These are phyloP conservation scores for Aschersonia sp. DNA, from an alignment of 2,329 filamentous ascomycete genomes.

Conservation along the genomic window DNA sequence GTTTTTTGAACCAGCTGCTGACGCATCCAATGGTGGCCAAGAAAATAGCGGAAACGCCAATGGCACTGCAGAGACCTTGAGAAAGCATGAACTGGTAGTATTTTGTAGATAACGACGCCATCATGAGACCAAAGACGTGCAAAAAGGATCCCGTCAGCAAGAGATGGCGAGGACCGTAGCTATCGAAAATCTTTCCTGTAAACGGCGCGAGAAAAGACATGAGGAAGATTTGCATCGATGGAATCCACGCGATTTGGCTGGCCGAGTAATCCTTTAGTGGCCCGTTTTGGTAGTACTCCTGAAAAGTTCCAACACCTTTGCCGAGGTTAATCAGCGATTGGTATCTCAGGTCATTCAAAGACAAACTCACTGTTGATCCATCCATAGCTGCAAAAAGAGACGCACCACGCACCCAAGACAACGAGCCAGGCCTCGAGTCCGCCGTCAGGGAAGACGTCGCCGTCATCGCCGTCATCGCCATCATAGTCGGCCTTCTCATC, in stretches of 20 bases:
- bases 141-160: constrained; percentile 36
- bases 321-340: not conserved
- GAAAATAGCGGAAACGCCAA: constrained; percentile 20
- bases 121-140: constrained; percentile 38
- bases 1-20: constrained; percentile 19
- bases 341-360: not conserved
- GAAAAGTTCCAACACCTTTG: constrained; percentile 35
- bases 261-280: constrained; percentile 32
- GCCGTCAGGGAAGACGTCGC: constrained; percentile 9
- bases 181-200: constrained; percentile 34
- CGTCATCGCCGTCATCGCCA: not conserved
- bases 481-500: too few relatives aligned
- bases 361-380: constrained; percentile 9
- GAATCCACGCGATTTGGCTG: constrained; percentile 47
- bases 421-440: constrained; percentile 17
- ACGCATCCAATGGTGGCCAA: constrained; percentile 17
- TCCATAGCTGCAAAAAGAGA: constrained; percentile 20
- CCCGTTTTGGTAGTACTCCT: constrained; percentile 39
- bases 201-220: constrained; percentile 1
- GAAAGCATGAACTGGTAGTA: constrained; percentile 11
- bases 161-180: constrained; percentile 43
- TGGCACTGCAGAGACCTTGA: constrained; percentile 21
- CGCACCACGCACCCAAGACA: constrained; percentile 19
- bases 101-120: constrained; percentile 3
- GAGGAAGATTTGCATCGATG: constrained; percentile 30